Evolutionary conservation across 768 basidiomycete genomes (phyloP), one percentile per base, ranked within the genome.

Genomic region (Pisolithus microcarpus): DNA sequence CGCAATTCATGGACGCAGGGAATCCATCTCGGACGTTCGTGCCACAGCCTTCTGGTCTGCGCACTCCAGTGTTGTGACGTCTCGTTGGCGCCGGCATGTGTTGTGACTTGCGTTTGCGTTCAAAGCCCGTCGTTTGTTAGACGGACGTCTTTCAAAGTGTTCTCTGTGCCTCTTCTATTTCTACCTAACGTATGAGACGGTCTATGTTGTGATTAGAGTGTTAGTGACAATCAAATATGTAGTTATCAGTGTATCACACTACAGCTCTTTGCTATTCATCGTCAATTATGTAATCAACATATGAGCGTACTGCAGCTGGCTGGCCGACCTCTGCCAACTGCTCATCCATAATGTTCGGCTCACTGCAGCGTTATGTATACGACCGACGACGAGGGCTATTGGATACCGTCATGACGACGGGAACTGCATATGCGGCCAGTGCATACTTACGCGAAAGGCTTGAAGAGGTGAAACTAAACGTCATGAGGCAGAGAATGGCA

Each of bases 361-460:
- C 68, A 37, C 56, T 80, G 21, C 68, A 68, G 48, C 70, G 67
- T 45, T 84, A 76, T 65, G 59, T 84, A 51, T 71, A 70, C 52
- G 71, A 79, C 28, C 74, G 79, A 9, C 71, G 78, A 38, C 57
- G 58, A 2, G 72, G 72, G 0, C 45, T 87, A 28, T 51, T 71
- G 4, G 79, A 79, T 60, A 69, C 76, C 5, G 78, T 74, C 0
- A 74, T 73, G 3, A 69, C 84, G 43, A 66, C 70, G 28, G 85
- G 84, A 5, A 81, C 81, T 5, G 68, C 78, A 28, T 93, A 91
- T 65, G 59, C 82, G 13, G 68, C 80, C 19, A 78, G 77, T 40
- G 59, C 72, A 16, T 91, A 88, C 70, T 71, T 87, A 40, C 59
- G 68, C 15, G 74, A 79, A 40, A 71, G 84, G 23, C 66, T 90